Conservation (phyloP, 495 filamentous ascomycete species). For the Chlorociboria aeruginascens region DNA sequence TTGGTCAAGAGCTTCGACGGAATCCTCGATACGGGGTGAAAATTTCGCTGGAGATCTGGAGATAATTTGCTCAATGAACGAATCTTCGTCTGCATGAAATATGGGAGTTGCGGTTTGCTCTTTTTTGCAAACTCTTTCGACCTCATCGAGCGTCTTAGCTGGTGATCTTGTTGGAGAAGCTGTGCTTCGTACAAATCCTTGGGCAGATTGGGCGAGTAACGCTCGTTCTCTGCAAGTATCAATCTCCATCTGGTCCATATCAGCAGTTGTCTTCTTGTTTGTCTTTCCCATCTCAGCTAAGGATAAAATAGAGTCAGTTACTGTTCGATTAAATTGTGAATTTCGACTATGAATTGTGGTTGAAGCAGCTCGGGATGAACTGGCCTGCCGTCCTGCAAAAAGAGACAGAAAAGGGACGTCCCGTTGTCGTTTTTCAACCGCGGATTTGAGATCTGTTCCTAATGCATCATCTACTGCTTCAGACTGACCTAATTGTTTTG, state of each 20-base stretch:
- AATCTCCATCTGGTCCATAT: too few relatives aligned
- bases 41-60: constrained; percentile 28
- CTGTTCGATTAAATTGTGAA: background rate
- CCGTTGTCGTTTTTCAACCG: background rate
- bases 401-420: constrained; percentile 10
- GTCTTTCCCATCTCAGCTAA: constrained; percentile 9
- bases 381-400: constrained; percentile 7
- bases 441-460: background rate
- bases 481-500: constrained; percentile 39
- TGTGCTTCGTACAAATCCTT: too few relatives aligned
- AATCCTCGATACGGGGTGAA: constrained; percentile 51
- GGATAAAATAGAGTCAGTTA: constrained; percentile 8
- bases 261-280: too few relatives aligned
- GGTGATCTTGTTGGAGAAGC: background rate
- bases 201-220: too few relatives aligned
- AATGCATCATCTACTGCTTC: background rate
- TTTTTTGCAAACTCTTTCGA: constrained; percentile 11
- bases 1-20: constrained; percentile 53
- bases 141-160: constrained; percentile 15
- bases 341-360: background rate
- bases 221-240: too few relatives aligned
- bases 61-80: constrained; percentile 28
- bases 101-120: constrained; percentile 1
- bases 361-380: background rate
- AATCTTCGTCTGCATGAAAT: constrained; percentile 17